Evolutionary conservation across 805 yeast genomes (phyloP).

Genomic region (Ogataea salicorniae): DNA sequence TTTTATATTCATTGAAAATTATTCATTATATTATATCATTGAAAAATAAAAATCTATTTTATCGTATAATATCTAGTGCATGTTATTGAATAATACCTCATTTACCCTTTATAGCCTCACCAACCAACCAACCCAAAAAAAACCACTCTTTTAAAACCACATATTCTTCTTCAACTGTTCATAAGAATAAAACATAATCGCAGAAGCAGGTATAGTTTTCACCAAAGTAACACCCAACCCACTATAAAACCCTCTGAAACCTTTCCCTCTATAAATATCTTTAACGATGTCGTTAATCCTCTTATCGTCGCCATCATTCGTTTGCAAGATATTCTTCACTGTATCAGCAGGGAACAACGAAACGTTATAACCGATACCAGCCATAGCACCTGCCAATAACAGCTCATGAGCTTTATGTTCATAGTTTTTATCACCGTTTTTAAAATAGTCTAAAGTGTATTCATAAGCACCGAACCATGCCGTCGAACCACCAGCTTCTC

Average conservation of each 20-base stretch:
- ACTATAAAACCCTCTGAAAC: conserved; percentile 68
- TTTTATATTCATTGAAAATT: no score
- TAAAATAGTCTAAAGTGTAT: conserved; percentile 36
- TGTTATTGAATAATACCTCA: no score
- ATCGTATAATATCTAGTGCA: no score
- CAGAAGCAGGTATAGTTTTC: conserved; percentile 87
- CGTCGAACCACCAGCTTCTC: conserved; percentile 88
- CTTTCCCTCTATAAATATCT: conserved; percentile 44
- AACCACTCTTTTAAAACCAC: background rate
- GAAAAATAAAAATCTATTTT: no score
- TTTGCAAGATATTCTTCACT: conserved; percentile 81
- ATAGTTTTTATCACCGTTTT: conserved; percentile 23
- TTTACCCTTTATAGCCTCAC: background rate
- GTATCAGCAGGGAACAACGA: conserved; percentile 89
- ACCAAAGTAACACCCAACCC: conserved; percentile 79
- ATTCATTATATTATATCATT: no score
- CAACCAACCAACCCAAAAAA: background rate
- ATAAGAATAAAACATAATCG: conserved; percentile 75
- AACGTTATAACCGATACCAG: conserved; percentile 78
- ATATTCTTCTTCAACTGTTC: conserved; percentile 46
- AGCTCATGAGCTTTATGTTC: conserved; percentile 44
- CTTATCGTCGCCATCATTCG: conserved; percentile 26
- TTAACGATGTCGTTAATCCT: conserved; percentile 35
- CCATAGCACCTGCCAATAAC: conserved; percentile 74
- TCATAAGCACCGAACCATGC: conserved; percentile 95